Evolutionary conservation across 164 flowering plant genomes (phyloP).

Genomic region (Nelumbo lutea): DNA sequence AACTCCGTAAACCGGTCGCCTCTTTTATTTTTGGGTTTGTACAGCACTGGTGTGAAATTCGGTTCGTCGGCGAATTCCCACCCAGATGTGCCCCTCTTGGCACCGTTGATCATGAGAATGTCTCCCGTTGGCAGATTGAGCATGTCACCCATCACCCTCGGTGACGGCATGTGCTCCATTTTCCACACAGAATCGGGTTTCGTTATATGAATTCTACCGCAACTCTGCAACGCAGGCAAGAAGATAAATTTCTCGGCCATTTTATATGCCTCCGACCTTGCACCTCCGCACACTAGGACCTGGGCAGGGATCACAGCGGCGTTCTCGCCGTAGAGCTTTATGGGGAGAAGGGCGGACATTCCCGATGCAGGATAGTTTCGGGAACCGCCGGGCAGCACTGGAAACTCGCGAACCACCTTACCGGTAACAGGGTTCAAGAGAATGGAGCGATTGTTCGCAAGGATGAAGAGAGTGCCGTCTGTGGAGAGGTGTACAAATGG

Average conservation of each 20-base stretch:
- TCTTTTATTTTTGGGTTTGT: constrained; percentile 21
- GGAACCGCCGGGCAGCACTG: constrained; percentile 57
- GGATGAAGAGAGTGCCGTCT: constrained; percentile 76
- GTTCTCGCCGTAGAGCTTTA: constrained; percentile 22
- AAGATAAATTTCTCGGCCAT: constrained; percentile 18
- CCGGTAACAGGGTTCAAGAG: constrained; percentile 40
- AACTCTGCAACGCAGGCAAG: constrained; percentile 43
- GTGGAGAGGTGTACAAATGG: constrained; percentile 73
- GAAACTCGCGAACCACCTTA: constrained; percentile 38
- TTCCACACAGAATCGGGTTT: constrained; percentile 40
- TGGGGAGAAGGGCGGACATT: constrained; percentile 70
- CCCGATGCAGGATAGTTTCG: constrained; percentile 81
- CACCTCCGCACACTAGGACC: constrained; percentile 75
- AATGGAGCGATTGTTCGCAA: constrained; percentile 76
- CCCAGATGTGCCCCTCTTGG: constrained; percentile 55
- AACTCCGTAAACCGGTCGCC: constrained; percentile 38
- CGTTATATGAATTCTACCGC: constrained; percentile 45
- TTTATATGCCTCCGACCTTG: constrained; percentile 18
- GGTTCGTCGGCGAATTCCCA: constrained; percentile 63
- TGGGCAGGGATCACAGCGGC: constrained; percentile 24
- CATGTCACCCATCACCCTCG: constrained; percentile 76
- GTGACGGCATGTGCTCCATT: constrained; percentile 63
- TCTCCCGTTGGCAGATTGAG: constrained; percentile 68
- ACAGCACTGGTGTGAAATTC: constrained; percentile 45
- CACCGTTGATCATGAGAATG: constrained; percentile 71